Evolutionary conservation across 139 green algal genomes (phyloP).

Genomic region (Choricystis sp.): DNA sequence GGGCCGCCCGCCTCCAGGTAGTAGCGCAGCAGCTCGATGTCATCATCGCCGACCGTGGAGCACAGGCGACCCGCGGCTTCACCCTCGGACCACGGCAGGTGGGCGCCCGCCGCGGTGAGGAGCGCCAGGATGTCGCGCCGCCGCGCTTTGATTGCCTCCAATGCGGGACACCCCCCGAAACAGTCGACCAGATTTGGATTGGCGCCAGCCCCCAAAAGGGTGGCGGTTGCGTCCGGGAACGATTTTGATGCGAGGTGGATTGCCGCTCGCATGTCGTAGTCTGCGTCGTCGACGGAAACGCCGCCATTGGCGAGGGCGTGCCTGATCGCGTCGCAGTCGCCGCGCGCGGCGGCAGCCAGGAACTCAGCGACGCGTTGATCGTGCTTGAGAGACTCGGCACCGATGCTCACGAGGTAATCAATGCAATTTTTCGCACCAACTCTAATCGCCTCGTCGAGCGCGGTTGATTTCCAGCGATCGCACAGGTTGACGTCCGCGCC

Average conservation of each 20-base stretch:
- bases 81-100: slow-evolving; percentile 3
- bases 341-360: slow-evolving; percentile 18
- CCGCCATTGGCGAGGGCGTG: slow-evolving; percentile 39
- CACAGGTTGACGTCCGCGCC: no score
- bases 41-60: slow-evolving; percentile 12
- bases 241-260: neutral
- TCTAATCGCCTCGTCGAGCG: no score
- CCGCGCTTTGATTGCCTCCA: slow-evolving; percentile 25
- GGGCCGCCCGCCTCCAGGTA: slow-evolving; percentile 26
- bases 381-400: slow-evolving; percentile 6
- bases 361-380: slow-evolving; percentile 25
- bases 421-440: no score
- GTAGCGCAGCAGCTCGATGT: slow-evolving; percentile 22
- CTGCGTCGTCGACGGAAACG: slow-evolving; percentile 4
- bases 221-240: slow-evolving; percentile 1
- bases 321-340: slow-evolving; percentile 13
- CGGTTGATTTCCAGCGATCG: no score
- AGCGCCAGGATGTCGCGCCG: slow-evolving; percentile 16
- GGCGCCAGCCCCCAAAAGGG: slow-evolving; percentile 17
- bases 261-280: neutral
- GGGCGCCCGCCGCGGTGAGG: neutral
- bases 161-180: slow-evolving; percentile 17
- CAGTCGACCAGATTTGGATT: slow-evolving; percentile 15
- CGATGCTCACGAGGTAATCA: no score
- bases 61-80: slow-evolving; percentile 11